These are phyloP conservation scores for Helichrysum umbraculigerum DNA, from an alignment of 129 eudicot species.

Conservation along the genomic window DNA sequence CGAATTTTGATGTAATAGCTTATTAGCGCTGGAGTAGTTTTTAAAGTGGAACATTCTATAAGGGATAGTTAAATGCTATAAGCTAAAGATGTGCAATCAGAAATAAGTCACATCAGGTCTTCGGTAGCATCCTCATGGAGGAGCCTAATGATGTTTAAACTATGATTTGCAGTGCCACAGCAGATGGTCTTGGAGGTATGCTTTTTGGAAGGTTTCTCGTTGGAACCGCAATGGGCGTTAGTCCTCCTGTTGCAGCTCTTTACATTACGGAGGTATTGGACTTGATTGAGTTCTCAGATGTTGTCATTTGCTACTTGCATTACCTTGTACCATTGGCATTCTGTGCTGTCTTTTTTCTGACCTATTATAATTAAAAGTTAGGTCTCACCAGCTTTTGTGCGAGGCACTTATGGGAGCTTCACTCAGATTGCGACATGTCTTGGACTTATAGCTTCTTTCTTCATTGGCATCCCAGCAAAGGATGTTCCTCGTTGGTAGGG, in stretches of 20 bases:
- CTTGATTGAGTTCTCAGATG: conserved; percentile 3
- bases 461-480: conserved; percentile 85
- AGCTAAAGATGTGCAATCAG: not conserved
- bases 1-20: not conserved
- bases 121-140: not conserved
- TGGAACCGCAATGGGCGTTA: conserved; percentile 80
- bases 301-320: not conserved
- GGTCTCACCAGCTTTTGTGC: conserved; percentile 85
- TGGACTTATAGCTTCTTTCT: conserved; percentile 74
- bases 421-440: conserved; percentile 89
- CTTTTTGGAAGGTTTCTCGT: conserved; percentile 87
- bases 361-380: conserved; percentile 36
- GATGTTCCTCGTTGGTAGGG: conserved; percentile 71
- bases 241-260: conserved; percentile 90
- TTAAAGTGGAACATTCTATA: not conserved
- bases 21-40: conserved; percentile 1
- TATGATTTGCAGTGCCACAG: conserved; percentile 60
- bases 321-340: not conserved
- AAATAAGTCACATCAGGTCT: not conserved
- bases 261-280: conserved; percentile 77
- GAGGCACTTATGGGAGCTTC: conserved; percentile 94
- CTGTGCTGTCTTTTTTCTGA: conserved; percentile 17
- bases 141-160: conserved; percentile 22
- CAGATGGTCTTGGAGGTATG: conserved; percentile 68
- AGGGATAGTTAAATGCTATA: not conserved